phyloP scores from a whole-genome alignment of 192 early-diverging fungal genomes.

The Jimgerdemannia lactiflua region DNA sequence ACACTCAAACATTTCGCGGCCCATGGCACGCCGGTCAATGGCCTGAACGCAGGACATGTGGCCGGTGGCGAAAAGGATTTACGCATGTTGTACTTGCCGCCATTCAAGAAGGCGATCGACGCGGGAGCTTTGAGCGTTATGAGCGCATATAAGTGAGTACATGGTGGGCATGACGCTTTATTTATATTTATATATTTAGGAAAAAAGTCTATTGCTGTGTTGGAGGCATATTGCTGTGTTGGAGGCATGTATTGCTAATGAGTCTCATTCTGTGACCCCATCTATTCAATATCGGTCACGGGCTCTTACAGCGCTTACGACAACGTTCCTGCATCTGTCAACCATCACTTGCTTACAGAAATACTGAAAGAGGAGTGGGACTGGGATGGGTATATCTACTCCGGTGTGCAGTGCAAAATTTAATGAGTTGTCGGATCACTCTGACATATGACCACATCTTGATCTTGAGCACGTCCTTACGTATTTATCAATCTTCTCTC shows the following conservation, averaged over 20 bases:
- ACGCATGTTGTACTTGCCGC: conserved; percentile 10
- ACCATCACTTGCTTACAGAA: conserved; percentile 2
- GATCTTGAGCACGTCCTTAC: no score
- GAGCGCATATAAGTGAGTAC: conserved; percentile 10
- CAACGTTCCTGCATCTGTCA: conserved; percentile 2
- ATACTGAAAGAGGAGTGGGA: conserved; percentile 5
- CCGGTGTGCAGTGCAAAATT: no score
- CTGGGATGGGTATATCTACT: background rate
- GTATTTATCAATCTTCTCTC: no score
- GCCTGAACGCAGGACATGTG: background rate
- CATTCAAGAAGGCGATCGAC: conserved; percentile 9
- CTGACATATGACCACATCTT: no score
- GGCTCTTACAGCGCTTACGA: conserved; percentile 2
- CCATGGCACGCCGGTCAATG: no score
- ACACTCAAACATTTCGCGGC: conserved; percentile 10
- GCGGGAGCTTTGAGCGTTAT: conserved; percentile 4
- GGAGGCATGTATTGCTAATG: background rate
- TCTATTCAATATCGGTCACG: no score
- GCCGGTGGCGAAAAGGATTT: conserved; percentile 13
- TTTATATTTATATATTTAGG: background rate
- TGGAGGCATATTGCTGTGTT: no score
- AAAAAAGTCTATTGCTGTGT: no score
- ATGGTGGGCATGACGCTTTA: no score
- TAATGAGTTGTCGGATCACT: no score
- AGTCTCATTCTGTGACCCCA: no score